A percentile compares a stretch with the other conserved stretches of the same genome.
Evolutionary conservation across 768 basidiomycete species (phyloP).

Genomic region (Auricularia heimuer): DNA sequence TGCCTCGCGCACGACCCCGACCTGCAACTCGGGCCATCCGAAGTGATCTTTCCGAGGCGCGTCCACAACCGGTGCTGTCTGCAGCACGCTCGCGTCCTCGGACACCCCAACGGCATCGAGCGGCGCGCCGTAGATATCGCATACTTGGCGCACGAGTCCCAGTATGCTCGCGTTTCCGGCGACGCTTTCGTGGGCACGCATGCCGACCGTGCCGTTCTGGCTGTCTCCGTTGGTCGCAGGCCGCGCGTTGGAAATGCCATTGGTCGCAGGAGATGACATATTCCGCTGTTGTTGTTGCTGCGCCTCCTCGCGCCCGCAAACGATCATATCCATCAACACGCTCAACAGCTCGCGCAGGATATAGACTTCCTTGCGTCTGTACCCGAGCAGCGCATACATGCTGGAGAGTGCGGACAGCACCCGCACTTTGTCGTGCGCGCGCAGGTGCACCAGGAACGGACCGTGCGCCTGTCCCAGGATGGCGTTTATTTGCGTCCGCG

Average conservation of each 20-base stretch:
- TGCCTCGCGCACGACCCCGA: slow-evolving; percentile 88
- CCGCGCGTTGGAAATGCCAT: neutral
- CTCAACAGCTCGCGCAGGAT: slow-evolving; percentile 79
- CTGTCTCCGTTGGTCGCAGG: neutral
- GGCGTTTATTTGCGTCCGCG: slow-evolving; percentile 55
- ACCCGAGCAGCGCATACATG: slow-evolving; percentile 72
- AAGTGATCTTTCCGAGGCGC: slow-evolving; percentile 40
- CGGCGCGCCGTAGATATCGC: slow-evolving; percentile 73
- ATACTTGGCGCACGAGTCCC: slow-evolving; percentile 59
- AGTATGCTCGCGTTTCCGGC: slow-evolving; percentile 81
- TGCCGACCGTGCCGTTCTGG: slow-evolving; percentile 33
- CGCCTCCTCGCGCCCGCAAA: slow-evolving; percentile 72
- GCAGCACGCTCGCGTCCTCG: slow-evolving; percentile 4
- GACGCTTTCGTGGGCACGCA: slow-evolving; percentile 61
- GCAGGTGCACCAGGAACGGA: slow-evolving; percentile 78
- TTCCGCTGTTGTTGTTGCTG: slow-evolving; percentile 33
- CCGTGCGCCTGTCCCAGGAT: slow-evolving; percentile 69
- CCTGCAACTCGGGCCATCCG: slow-evolving; percentile 93
- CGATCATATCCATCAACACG: slow-evolving; percentile 73
- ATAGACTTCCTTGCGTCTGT: slow-evolving; percentile 81
- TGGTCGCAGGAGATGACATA: neutral
- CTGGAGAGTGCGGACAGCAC: slow-evolving; percentile 62
- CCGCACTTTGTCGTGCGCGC: slow-evolving; percentile 61
- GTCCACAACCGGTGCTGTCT: slow-evolving; percentile 23
- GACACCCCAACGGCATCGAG: slow-evolving; percentile 51